Conservation (phyloP, 1,139 yeast genomes). For the Scheffersomyces cryptocercus region DNA sequence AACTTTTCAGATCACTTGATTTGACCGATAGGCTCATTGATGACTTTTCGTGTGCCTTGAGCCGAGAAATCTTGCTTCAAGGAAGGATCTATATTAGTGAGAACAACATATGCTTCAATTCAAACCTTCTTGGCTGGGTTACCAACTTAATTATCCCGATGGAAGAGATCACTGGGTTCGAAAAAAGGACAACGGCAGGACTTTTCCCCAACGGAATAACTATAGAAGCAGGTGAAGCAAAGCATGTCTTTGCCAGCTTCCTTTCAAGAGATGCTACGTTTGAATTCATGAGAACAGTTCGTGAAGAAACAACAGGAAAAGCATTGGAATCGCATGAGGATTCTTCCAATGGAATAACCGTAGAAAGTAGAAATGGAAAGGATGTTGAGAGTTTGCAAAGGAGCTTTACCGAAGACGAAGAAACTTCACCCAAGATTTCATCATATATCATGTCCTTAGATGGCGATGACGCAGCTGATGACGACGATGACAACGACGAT, state of each 20-base stretch:
- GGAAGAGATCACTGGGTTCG: constrained; percentile 70
- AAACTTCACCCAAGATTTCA: constrained; percentile 15
- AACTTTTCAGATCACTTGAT: constrained; percentile 68
- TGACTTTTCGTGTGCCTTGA: constrained; percentile 87
- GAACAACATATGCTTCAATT: constrained; percentile 79
- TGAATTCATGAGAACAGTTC: constrained; percentile 63
- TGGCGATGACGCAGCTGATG: constrained; percentile 24
- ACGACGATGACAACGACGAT: constrained; percentile 1
- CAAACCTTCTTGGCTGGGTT: constrained; percentile 93
- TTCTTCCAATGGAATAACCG: constrained; percentile 7
- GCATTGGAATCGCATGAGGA: constrained; percentile 10
- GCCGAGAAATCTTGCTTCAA: constrained; percentile 85
- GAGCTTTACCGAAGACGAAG: constrained; percentile 37
- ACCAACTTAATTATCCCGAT: constrained; percentile 75
- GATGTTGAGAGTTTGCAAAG: constrained; percentile 17
- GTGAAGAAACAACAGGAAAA: constrained; percentile 41
- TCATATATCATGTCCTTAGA: constrained; percentile 24
- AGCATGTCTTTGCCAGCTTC: constrained; percentile 84
- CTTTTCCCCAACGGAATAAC: constrained; percentile 88
- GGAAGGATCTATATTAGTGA: constrained; percentile 88
- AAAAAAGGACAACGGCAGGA: constrained; percentile 83
- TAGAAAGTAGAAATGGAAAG: constrained; percentile 3
- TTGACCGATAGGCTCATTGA: constrained; percentile 72
- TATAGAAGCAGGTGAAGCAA: constrained; percentile 66
- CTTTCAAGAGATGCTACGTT: constrained; percentile 77